Conservation (phyloP, 495 filamentous ascomycete species). For the Platismatia glauca region DNA sequence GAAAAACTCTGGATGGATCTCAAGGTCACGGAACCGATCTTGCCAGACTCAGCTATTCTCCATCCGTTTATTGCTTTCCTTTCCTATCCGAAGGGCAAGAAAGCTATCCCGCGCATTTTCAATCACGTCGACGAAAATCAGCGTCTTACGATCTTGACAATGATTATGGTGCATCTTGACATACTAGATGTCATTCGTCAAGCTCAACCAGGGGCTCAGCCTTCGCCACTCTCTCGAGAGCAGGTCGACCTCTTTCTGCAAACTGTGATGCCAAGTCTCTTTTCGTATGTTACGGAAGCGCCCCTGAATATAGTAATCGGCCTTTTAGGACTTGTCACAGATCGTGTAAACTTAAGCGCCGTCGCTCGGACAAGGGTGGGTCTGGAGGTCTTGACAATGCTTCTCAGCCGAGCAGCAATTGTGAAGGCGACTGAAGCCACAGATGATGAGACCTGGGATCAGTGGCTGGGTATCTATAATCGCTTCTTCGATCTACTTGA, state of each 20-base stretch:
- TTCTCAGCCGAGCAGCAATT: constrained; percentile 86
- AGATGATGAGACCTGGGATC: constrained; percentile 63
- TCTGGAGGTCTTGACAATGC: constrained; percentile 84
- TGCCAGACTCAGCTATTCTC: constrained; percentile 55
- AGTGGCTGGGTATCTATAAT: constrained; percentile 78
- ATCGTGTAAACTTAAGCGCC: constrained; percentile 66
- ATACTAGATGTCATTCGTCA: constrained; percentile 77
- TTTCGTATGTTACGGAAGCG: constrained; percentile 82
- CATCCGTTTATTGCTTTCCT: constrained; percentile 97
- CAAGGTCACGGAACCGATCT: constrained; percentile 85
- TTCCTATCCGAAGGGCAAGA: constrained; percentile 92
- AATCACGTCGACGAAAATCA: constrained; percentile 86
- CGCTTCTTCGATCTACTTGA: constrained; percentile 80
- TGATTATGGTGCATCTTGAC: constrained; percentile 92
- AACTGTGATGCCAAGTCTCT: constrained; percentile 79
- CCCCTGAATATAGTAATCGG: constrained; percentile 83
- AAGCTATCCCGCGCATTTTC: constrained; percentile 88
- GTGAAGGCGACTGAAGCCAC: constrained; percentile 68
- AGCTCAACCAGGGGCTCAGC: constrained; percentile 63
- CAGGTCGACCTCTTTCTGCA: constrained; percentile 83
- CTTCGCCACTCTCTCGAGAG: constrained; percentile 66
- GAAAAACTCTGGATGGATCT: constrained; percentile 71
- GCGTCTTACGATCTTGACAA: constrained; percentile 84
- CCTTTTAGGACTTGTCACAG: constrained; percentile 73
- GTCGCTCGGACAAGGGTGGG: constrained; percentile 80